Evolutionary conservation across 306 rosid genomes (phyloP), one percentile per base, ranked within the genome.

Genomic region (Malus sieversii): DNA sequence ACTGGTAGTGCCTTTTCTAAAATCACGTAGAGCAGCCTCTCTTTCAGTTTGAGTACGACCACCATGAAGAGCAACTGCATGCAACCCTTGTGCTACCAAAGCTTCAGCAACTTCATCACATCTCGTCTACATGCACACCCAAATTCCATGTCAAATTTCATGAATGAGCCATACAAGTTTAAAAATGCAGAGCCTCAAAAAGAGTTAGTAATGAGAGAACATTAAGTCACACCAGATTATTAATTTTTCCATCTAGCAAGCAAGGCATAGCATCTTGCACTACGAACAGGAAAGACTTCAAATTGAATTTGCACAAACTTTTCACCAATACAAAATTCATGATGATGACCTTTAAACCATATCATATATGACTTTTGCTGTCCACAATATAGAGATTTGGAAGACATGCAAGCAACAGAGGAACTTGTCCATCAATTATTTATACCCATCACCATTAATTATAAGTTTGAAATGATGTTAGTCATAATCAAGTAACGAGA

Each of bases 31-130:
- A 42, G 97, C 97, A 74, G 93, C 84, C 85, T 92, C 97, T 85
- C 97, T 85, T 87, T 92, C 97, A 71, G 61, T 80, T 72, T 92
- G 97, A 81, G 91, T 85, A 58, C 96, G 97, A 62, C 97, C 97
- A 77, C 97, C 96, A 79, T 92, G 97, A 80, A 92, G 92, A 63
- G 96, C 90, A 81, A 85, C 97, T 29, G 97, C 96, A 78, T 89
- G 89, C 80, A 92, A 84, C 42, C 93, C 97, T 88, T 92, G 87
- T 60, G 93, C 97, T 66, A 90, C 84, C 87, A 92, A 83, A 29
- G 96, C 96, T 81, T 92, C 96, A 72, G 90, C 88, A 69, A 92
- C 86, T 70, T 92, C 96, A 30, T 92, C 96, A 35, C 97, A 92
- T 77, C 91, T 86, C 72, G 93, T 90, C 97, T 92, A 55, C 84